These are phyloP conservation scores for Pseudogymnoascus sp. DNA, from an alignment of 2,329 filamentous ascomycete genomes.

Conservation along the genomic window DNA sequence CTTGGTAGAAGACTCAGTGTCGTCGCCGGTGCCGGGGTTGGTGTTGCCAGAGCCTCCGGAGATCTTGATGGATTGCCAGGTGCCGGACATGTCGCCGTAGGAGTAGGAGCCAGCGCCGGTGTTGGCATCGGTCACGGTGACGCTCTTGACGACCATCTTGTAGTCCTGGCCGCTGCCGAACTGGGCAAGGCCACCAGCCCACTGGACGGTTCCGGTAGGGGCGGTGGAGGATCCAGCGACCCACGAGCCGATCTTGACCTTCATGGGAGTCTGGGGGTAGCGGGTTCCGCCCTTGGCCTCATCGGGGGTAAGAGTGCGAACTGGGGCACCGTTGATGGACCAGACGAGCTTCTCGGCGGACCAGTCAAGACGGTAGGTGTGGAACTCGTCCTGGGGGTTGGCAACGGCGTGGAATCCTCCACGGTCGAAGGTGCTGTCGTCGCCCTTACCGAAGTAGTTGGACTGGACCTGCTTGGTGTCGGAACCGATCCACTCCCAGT, in stretches of 20 bases:
- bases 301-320: slow-evolving; percentile 41
- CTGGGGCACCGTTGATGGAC: slow-evolving; percentile 45
- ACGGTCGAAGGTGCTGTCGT: slow-evolving; percentile 44
- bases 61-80: slow-evolving; percentile 40
- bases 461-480: slow-evolving; percentile 34
- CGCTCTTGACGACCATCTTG: slow-evolving; percentile 43
- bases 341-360: slow-evolving; percentile 50
- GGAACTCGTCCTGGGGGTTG: slow-evolving; percentile 36
- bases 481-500: slow-evolving; percentile 39
- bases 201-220: slow-evolving; percentile 53
- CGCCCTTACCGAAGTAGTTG: slow-evolving; percentile 50
- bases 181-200: slow-evolving; percentile 56
- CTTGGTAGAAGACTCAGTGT: background rate
- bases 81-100: slow-evolving; percentile 42
- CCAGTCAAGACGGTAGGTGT: slow-evolving; percentile 66
- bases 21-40: background rate
- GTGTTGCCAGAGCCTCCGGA: slow-evolving; percentile 19
- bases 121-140: slow-evolving; percentile 44
- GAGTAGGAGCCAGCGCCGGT: slow-evolving; percentile 42
- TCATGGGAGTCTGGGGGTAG: slow-evolving; percentile 66
- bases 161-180: slow-evolving; percentile 37
- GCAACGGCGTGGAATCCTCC: slow-evolving; percentile 33
- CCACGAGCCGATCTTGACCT: slow-evolving; percentile 55
- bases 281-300: slow-evolving; percentile 43
- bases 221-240: slow-evolving; percentile 41